Evolutionary conservation across 2,329 filamentous ascomycete genomes (phyloP).

Genomic region (Fusarium concolor): DNA sequence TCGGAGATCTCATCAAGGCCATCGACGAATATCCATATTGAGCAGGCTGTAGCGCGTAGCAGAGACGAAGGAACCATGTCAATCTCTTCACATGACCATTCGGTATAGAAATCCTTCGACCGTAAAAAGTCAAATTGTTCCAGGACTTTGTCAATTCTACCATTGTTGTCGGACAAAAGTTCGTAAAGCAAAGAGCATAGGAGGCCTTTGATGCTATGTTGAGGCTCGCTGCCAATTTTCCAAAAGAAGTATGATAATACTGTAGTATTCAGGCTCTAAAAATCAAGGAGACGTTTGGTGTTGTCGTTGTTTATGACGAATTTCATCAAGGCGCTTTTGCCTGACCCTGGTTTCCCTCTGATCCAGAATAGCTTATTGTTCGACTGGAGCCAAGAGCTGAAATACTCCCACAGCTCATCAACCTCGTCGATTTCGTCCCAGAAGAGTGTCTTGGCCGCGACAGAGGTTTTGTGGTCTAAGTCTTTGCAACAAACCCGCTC

Average conservation of each 20-base stretch:
- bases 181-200: not conserved
- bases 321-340: constrained; percentile 1
- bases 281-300: accelerated
- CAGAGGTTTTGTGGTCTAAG: not conserved
- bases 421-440: not conserved
- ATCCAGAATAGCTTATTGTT: not conserved
- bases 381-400: accelerated
- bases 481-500: not conserved
- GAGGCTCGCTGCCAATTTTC: not conserved
- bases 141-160: accelerated
- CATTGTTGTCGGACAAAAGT: accelerated
- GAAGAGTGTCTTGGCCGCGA: no score
- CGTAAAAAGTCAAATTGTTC: accelerated
- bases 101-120: not conserved
- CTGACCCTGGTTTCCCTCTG: not conserved
- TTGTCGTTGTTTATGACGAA: accelerated
- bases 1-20: not conserved
- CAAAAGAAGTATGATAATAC: constrained; percentile 1
- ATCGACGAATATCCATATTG: not conserved
- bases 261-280: accelerated
- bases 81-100: not conserved
- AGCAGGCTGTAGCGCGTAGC: accelerated
- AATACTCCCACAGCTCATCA: accelerated
- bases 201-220: not conserved
- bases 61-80: accelerated